These are phyloP conservation scores for Fusarium chlamydosporum DNA, from an alignment of 2,329 filamentous ascomycete genomes.

Conservation along the genomic window DNA sequence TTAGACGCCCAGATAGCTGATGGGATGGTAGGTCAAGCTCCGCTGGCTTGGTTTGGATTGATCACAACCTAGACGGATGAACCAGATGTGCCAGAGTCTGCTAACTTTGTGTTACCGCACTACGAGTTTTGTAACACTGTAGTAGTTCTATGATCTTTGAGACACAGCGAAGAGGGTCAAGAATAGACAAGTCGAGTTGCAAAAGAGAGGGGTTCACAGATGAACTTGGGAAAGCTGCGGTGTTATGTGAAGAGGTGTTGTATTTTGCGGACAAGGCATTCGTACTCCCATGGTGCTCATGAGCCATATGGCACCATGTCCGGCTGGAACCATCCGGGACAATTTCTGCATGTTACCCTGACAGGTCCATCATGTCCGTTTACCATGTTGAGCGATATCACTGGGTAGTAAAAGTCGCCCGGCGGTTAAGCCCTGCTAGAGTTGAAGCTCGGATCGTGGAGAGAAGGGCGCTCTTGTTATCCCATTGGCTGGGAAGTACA, in stretches of 20 bases:
- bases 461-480: constrained; percentile 30
- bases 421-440: constrained; percentile 45
- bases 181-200: neutral
- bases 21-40: constrained; percentile 57
- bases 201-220: constrained; percentile 33
- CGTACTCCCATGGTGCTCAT: constrained; percentile 25
- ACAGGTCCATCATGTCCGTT: constrained; percentile 30
- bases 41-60: constrained; percentile 36
- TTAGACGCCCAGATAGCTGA: constrained; percentile 50
- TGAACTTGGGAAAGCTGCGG: constrained; percentile 34
- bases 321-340: constrained; percentile 32
- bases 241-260: constrained; percentile 40
- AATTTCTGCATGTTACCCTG: constrained; percentile 35
- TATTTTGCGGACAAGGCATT: constrained; percentile 25
- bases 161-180: neutral
- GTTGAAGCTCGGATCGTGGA: constrained; percentile 44
- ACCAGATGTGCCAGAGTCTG: neutral
- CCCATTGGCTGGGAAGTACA: constrained; percentile 41
- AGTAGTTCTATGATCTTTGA: neutral
- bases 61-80: constrained; percentile 19
- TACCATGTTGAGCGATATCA: constrained; percentile 27
- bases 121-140: constrained; percentile 5
- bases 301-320: constrained; percentile 13
- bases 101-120: constrained; percentile 13
- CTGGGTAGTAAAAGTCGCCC: constrained; percentile 29